Evolutionary conservation across 2,329 filamentous ascomycete species (phyloP).

Genomic region (Paracorniculantispora psalliotae): DNA sequence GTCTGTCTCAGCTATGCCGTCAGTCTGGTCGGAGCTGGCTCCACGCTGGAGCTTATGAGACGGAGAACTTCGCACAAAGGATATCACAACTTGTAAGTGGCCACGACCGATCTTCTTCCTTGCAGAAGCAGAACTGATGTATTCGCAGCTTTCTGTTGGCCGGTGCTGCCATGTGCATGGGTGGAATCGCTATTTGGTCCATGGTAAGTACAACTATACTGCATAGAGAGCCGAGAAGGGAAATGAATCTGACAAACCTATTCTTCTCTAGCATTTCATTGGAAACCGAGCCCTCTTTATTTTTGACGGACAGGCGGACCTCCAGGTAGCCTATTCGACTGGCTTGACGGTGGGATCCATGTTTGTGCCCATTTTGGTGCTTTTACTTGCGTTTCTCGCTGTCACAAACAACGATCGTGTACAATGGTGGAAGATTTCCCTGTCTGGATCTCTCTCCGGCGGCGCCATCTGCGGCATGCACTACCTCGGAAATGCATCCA

Average conservation of each 20-base stretch:
- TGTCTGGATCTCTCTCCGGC: constrained; percentile 66
- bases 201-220: constrained; percentile 43
- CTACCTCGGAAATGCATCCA: constrained; percentile 79
- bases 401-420: constrained; percentile 57
- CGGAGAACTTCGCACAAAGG: constrained; percentile 66
- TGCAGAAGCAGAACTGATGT: background rate
- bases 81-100: constrained; percentile 60
- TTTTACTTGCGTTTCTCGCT: constrained; percentile 66
- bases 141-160: constrained; percentile 53
- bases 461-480: constrained; percentile 80
- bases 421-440: constrained; percentile 51
- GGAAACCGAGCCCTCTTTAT: constrained; percentile 76
- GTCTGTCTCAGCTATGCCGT: constrained; percentile 70
- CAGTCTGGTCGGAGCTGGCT: constrained; percentile 70
- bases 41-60: constrained; percentile 78
- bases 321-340: constrained; percentile 70
- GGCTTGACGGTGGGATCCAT: constrained; percentile 72
- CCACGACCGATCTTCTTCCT: background rate
- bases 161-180: constrained; percentile 64
- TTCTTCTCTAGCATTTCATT: constrained; percentile 62
- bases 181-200: constrained; percentile 68
- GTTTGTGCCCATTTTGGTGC: constrained; percentile 71
- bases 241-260: background rate
- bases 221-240: background rate
- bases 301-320: constrained; percentile 51